A percentile compares a stretch with the other conserved stretches of the same genome.
Evolutionary conservation across 495 filamentous ascomycete species (phyloP).

Genomic region (Trichoderma erinaceum): DNA sequence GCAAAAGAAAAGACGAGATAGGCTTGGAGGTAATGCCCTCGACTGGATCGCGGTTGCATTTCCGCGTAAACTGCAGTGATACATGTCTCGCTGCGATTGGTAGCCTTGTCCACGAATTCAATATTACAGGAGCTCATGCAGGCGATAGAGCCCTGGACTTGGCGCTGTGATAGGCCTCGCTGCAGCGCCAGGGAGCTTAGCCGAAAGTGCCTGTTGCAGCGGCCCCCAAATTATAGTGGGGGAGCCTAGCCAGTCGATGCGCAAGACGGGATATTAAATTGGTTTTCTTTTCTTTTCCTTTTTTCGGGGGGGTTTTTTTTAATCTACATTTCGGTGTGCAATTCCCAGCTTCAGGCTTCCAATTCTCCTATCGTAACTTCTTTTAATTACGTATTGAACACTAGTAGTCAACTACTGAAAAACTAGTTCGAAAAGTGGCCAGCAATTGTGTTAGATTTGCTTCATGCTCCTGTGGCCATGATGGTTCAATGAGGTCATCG

Average conservation of each 20-base stretch:
- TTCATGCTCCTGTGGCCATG: too few relatives aligned
- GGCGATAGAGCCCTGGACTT: background rate
- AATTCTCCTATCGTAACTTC: too few relatives aligned
- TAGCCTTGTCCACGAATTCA: background rate
- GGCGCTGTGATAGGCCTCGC: background rate
- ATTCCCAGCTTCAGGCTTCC: too few relatives aligned
- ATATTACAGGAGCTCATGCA: conserved; percentile 3
- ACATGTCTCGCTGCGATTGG: background rate
- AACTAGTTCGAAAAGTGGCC: too few relatives aligned
- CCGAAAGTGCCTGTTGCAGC: background rate
- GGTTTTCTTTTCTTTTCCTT: background rate
- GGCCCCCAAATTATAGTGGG: background rate
- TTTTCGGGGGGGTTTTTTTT: too few relatives aligned
- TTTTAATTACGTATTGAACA: too few relatives aligned
- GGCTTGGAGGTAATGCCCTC: background rate
- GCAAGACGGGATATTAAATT: background rate
- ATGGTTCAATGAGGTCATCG: too few relatives aligned
- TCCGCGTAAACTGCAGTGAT: background rate
- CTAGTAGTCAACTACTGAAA: too few relatives aligned
- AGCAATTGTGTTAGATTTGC: too few relatives aligned
- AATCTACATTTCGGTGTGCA: too few relatives aligned
- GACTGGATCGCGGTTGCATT: background rate
- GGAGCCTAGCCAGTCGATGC: background rate
- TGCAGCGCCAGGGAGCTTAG: background rate
- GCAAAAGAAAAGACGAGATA: background rate